A percentile compares a stretch with the other conserved stretches of the same genome.
Conservation (phyloP, 2,329 filamentous ascomycete genomes). For the Tolypocladium cylindrosporum region DNA sequence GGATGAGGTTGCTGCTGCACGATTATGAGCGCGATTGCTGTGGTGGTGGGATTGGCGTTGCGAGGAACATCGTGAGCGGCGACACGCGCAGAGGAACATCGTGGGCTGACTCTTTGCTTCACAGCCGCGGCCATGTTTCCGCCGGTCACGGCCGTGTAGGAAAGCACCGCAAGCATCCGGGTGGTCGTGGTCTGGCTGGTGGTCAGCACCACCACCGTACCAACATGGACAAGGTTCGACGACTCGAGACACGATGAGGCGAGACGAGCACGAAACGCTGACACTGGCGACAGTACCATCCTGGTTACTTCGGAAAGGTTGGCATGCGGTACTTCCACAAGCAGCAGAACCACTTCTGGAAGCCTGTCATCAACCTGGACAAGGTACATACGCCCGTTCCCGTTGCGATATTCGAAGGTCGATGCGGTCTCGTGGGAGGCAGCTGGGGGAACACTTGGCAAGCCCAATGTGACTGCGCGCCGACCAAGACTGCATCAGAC, state of each 20-base stretch:
- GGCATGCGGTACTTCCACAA: slow-evolving; percentile 97
- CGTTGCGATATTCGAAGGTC: not conserved
- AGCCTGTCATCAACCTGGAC: slow-evolving; percentile 96
- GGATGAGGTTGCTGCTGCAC: slow-evolving; percentile 4
- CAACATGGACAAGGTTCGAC: slow-evolving; percentile 66
- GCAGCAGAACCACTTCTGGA: slow-evolving; percentile 93
- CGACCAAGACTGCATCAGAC: not conserved
- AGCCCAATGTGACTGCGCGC: not conserved
- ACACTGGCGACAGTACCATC: slow-evolving; percentile 61
- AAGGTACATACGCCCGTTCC: slow-evolving; percentile 52
- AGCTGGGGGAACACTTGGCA: not conserved
- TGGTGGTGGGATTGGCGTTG: not conserved
- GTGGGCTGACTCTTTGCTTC: slow-evolving; percentile 13
- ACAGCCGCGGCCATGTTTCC: slow-evolving; percentile 91
- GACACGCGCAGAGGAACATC: not conserved
- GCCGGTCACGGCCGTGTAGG: slow-evolving; percentile 97
- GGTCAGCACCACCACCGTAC: slow-evolving; percentile 78
- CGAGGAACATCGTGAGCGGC: not conserved
- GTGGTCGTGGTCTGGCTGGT: slow-evolving; percentile 86
- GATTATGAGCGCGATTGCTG: not conserved
- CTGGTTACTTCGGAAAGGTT: slow-evolving; percentile 98
- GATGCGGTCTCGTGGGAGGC: not conserved
- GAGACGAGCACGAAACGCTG: slow-evolving; percentile 10
- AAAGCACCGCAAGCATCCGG: slow-evolving; percentile 92
- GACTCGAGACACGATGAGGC: slow-evolving; percentile 19